These are phyloP conservation scores for Chalaropsis ovoidea DNA, from an alignment of 2,329 filamentous ascomycete species.

Conservation along the genomic window DNA sequence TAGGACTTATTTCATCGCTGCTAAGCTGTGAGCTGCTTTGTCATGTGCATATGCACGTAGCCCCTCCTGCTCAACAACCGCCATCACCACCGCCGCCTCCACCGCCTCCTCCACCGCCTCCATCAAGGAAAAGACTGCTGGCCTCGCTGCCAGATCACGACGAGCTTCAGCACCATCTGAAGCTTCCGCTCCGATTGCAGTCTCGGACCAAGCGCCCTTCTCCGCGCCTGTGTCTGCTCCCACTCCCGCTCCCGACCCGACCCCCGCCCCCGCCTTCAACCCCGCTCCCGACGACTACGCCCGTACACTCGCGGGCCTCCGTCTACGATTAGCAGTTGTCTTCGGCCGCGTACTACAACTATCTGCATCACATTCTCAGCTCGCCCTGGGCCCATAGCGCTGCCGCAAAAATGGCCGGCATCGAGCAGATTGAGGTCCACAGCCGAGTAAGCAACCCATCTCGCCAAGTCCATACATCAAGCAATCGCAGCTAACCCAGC, in stretches of 20 bases:
- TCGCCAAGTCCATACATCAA: background rate
- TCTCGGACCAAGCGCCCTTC: background rate
- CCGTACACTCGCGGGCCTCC: background rate
- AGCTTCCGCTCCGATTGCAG: background rate
- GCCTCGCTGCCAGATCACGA: background rate
- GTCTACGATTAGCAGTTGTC: slow-evolving; percentile 16
- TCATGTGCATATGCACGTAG: slow-evolving; percentile 25
- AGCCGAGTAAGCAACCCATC: slow-evolving; percentile 60
- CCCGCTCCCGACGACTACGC: background rate
- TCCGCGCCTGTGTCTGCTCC: background rate
- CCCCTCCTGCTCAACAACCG: slow-evolving; percentile 26
- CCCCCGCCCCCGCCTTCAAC: background rate
- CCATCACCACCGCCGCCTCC: background rate
- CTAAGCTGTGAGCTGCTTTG: slow-evolving; percentile 25
- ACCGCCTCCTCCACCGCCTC: background rate
- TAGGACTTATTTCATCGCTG: slow-evolving; percentile 24
- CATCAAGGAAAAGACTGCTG: background rate
- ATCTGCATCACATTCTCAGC: slow-evolving; percentile 17
- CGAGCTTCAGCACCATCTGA: background rate
- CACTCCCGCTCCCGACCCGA: background rate
- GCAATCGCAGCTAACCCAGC: slow-evolving; percentile 25
- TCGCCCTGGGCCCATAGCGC: slow-evolving; percentile 13
- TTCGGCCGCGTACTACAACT: slow-evolving; percentile 15
- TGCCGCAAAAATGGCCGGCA: slow-evolving; percentile 61
- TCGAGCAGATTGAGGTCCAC: slow-evolving; percentile 94